Percentiles rank a stretch among this genome's conserved stretches.
Evolutionary conservation across 495 filamentous ascomycete species (phyloP).

Genomic region (Penicillium paradoxum): DNA sequence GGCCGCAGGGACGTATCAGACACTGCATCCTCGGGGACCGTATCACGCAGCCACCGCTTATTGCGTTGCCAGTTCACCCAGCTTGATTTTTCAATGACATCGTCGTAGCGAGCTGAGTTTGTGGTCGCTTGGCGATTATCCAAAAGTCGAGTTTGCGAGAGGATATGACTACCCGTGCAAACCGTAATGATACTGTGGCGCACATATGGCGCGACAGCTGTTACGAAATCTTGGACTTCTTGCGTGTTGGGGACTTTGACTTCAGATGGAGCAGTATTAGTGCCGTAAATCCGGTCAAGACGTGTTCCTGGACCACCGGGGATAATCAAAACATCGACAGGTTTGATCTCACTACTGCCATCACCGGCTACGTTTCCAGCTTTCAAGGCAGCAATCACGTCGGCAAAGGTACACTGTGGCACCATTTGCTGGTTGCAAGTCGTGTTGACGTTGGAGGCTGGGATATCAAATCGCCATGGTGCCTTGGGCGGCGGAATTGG

Average conservation of each 20-base stretch:
- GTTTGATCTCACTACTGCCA: neutral
- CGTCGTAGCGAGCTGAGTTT: slow-evolving; percentile 1
- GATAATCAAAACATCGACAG: slow-evolving; percentile 6
- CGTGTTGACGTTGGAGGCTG: neutral
- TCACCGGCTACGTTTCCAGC: neutral
- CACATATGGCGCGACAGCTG: slow-evolving; percentile 1
- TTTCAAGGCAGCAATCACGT: slow-evolving; percentile 2
- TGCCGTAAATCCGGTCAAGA: slow-evolving; percentile 1
- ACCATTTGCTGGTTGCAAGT: slow-evolving; percentile 6
- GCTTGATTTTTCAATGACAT: neutral
- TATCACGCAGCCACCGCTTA: slow-evolving; percentile 2
- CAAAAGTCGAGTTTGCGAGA: slow-evolving; percentile 3
- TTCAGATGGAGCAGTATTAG: neutral
- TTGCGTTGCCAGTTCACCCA: slow-evolving; percentile 1
- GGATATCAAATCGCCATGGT: slow-evolving; percentile 1
- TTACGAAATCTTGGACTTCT: slow-evolving; percentile 1
- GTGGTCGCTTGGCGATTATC: neutral
- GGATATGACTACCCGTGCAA: slow-evolving; percentile 3
- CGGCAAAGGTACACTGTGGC: slow-evolving; percentile 5
- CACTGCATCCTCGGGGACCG: neutral
- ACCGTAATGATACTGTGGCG: slow-evolving; percentile 9
- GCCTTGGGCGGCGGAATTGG: neutral
- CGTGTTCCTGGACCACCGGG: slow-evolving; percentile 3
- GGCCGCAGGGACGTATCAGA: neutral
- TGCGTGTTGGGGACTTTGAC: slow-evolving; percentile 1